phyloP scores from a whole-genome alignment of 2,329 filamentous ascomycete genomes.

The Hymenoscyphus albidus region DNA sequence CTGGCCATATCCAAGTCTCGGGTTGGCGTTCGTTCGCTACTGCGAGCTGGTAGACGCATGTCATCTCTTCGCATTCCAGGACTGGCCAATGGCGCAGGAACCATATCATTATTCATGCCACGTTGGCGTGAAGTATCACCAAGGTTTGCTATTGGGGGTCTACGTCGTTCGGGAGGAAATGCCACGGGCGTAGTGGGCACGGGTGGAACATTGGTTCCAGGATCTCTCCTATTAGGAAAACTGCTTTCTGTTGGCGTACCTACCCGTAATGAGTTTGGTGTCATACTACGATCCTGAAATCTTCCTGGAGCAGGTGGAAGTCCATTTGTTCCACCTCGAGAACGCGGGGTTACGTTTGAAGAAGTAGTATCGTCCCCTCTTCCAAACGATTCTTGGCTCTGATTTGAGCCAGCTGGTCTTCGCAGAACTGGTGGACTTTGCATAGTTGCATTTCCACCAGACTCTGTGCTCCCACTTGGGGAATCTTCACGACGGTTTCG shows the following conservation, averaged over 20 bases:
- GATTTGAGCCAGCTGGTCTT: slow-evolving; percentile 29
- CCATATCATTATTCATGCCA: slow-evolving; percentile 30
- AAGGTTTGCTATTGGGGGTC: slow-evolving; percentile 34
- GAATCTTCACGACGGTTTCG: slow-evolving; percentile 30
- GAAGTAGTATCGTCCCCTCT: slow-evolving; percentile 31
- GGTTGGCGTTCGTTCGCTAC: slow-evolving; percentile 29
- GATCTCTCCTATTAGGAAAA: slow-evolving; percentile 23
- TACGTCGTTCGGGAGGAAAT: slow-evolving; percentile 33
- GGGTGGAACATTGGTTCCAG: slow-evolving; percentile 27
- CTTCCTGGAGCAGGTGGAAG: slow-evolving; percentile 28
- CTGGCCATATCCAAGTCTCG: neutral
- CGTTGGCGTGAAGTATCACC: slow-evolving; percentile 31
- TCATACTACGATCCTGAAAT: slow-evolving; percentile 33
- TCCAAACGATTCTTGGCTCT: slow-evolving; percentile 34
- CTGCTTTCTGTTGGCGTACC: slow-evolving; percentile 28
- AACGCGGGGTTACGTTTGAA: slow-evolving; percentile 21
- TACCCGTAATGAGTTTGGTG: slow-evolving; percentile 30
- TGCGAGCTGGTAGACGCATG: slow-evolving; percentile 33
- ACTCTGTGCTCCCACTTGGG: slow-evolving; percentile 29
- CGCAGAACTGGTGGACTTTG: slow-evolving; percentile 27
- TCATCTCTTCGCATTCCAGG: slow-evolving; percentile 36
- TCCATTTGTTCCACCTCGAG: slow-evolving; percentile 32
- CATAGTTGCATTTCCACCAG: slow-evolving; percentile 18
- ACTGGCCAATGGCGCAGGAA: slow-evolving; percentile 37
- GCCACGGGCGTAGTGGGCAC: slow-evolving; percentile 30